Evolutionary conservation across 495 filamentous ascomycete genomes (phyloP), one percentile per base, ranked within the genome.

Genomic region (Astrothelium macrocarpum): DNA sequence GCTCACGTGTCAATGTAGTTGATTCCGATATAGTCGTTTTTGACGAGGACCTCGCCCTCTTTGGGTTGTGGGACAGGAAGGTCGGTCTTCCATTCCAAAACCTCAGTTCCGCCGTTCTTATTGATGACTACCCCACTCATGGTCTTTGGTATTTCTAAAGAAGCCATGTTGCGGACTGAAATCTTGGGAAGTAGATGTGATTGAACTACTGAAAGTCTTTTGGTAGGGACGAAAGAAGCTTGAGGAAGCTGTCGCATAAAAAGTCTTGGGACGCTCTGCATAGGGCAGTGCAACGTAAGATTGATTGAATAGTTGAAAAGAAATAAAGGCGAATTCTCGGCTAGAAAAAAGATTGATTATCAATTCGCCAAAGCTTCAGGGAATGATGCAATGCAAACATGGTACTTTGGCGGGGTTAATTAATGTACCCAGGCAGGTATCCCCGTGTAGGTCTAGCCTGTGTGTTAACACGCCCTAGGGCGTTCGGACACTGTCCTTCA

Each of bases 1-100:
- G 32, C 32, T 42, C 77, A 86, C 82, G 81, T 89, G 70, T 90
- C 87, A 72, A 97, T 96, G 76, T 85, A 97, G 75, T 97, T 96
- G 61, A 97, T 78, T 20, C 93, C 93, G 53, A 89, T 82, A 70
- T 84, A 88, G 62, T 90, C 84, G 72, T 97, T 97, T 75, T 89
- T 89, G 56, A 97, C 83, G 2, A 97, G 81, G 32, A 97, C 65
- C 64, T 97, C 80, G 59, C 66, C 87, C 46, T 87, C 84, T 60
- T 83, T 75, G 32, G 86, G 84, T 28, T 79, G 76, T 0, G 93
- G 91, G 11, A 96, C 85, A 25, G 90, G 90, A 3, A 91, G 71
- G 68, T 91, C 83, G 58, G 85, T 84, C 71, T 80, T 86, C 75
- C 88, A 85, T 67, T 91, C 75, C 25, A 97, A 78, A 32, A 92